Conservation (phyloP, 2,329 filamentous ascomycete genomes). For the Aspergillus udagawae region DNA sequence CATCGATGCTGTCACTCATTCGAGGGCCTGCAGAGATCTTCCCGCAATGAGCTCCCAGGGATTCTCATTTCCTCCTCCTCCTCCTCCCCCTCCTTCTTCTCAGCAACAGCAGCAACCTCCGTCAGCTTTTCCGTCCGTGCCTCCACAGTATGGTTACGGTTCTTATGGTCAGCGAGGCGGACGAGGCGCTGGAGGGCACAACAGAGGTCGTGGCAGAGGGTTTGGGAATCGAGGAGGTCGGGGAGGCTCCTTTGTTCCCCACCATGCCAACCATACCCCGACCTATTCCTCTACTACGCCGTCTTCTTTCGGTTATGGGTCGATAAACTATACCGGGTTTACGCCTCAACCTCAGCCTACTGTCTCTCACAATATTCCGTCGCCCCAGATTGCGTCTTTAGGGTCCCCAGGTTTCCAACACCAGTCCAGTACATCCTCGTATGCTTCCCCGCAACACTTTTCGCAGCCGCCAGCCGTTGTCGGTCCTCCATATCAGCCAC, state of each 20-base stretch:
- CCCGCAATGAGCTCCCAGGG: slow-evolving; percentile 38
- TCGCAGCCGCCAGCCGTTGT: slow-evolving; percentile 19
- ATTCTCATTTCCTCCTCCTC: slow-evolving; percentile 46
- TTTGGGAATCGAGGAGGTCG: slow-evolving; percentile 28
- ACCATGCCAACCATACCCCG: slow-evolving; percentile 17
- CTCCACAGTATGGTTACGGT: slow-evolving; percentile 24
- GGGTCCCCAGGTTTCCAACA: slow-evolving; percentile 21
- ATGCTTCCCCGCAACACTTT: slow-evolving; percentile 21
- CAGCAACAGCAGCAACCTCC: slow-evolving; percentile 13
- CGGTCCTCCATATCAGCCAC: slow-evolving; percentile 23
- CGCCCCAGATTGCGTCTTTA: slow-evolving; percentile 23
- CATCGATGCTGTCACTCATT: slow-evolving; percentile 19
- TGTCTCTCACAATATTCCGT: slow-evolving; percentile 20
- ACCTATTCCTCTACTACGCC: slow-evolving; percentile 21
- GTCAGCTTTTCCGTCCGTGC: slow-evolving; percentile 16
- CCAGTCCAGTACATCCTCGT: slow-evolving; percentile 17
- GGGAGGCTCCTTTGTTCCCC: slow-evolving; percentile 22
- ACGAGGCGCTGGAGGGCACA: slow-evolving; percentile 22
- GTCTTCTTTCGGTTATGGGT: slow-evolving; percentile 23
- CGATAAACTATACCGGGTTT: slow-evolving; percentile 29
- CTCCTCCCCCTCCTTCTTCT: slow-evolving; percentile 37
- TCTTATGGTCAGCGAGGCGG: slow-evolving; percentile 24
- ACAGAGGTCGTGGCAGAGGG: slow-evolving; percentile 33
- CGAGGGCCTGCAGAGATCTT: slow-evolving; percentile 20
- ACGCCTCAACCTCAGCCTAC: slow-evolving; percentile 21